phyloP scores from a whole-genome alignment of 1,139 yeast species.

The Geotrichum citri-aurantii region DNA sequence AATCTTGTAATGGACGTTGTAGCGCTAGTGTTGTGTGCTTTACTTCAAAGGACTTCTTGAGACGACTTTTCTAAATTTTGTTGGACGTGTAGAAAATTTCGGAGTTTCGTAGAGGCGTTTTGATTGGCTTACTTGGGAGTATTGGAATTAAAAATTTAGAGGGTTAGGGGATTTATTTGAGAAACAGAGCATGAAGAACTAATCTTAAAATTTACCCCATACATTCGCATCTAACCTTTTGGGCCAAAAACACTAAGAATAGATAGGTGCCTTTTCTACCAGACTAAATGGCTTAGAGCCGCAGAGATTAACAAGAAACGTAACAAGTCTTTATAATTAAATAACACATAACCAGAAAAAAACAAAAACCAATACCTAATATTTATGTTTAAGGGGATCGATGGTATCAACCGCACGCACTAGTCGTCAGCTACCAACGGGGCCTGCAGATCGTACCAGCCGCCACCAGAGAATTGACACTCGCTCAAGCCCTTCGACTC shows the following conservation, averaged over 20 bases:
- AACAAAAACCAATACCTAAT: background rate
- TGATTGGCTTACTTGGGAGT: background rate
- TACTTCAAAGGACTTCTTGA: background rate
- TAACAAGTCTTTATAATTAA: no score
- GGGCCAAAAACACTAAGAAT: background rate
- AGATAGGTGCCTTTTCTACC: background rate
- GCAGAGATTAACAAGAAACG: no score
- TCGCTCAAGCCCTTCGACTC: conserved; percentile 53
- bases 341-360: no score
- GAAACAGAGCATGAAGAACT: background rate
- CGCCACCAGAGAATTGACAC: conserved; percentile 37
- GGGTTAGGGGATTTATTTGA: background rate
- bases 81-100: background rate
- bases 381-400: background rate
- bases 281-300: background rate
- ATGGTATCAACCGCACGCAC: no score
- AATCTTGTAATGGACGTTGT: background rate
- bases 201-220: background rate
- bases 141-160: background rate
- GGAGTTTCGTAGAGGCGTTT: background rate
- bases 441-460: conserved; percentile 8
- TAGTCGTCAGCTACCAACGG: background rate
- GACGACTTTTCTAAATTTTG: background rate
- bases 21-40: background rate
- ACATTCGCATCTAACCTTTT: background rate